These are phyloP conservation scores for Schizophyllum commune DNA, from an alignment of 1,284 basidiomycete genomes.

Conservation along the genomic window DNA sequence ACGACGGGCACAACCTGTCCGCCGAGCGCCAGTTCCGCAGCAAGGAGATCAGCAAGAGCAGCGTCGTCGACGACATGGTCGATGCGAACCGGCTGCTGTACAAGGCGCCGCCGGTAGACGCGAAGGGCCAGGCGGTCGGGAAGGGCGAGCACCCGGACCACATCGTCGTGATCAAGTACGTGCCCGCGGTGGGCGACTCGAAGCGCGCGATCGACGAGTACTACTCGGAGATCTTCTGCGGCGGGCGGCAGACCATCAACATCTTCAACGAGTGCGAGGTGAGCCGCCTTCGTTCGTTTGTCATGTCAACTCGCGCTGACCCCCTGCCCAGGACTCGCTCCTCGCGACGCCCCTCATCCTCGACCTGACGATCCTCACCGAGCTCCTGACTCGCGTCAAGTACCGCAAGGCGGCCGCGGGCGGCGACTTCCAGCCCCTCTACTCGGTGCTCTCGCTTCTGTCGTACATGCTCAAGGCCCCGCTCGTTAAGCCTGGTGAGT, in stretches of 20 bases:
- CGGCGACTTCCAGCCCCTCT: conserved; percentile 63
- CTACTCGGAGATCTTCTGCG: conserved; percentile 89
- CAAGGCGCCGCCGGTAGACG: conserved; percentile 62
- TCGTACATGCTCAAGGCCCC: conserved; percentile 98
- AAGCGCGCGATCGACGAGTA: conserved; percentile 99
- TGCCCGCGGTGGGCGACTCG: conserved; percentile 92
- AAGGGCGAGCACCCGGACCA: conserved; percentile 97
- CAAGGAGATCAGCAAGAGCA: conserved; percentile 97
- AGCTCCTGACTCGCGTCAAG: conserved; percentile 89
- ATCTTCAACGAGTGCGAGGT: conserved; percentile 97
- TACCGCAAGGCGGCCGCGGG: conserved; percentile 55
- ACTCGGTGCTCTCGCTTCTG: conserved; percentile 83
- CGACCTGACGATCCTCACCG: conserved; percentile 89
- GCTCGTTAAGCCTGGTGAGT: conserved; percentile 86
- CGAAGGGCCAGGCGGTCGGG: conserved; percentile 56
- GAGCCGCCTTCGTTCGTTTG: conserved; percentile 15
- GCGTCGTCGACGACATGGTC: conserved; percentile 98
- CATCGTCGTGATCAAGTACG: conserved; percentile 93
- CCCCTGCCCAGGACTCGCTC: conserved; percentile 69
- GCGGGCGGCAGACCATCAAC: conserved; percentile 78
- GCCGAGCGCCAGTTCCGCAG: conserved; percentile 94
- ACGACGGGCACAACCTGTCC: conserved; percentile 91
- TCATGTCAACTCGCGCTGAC: conserved; percentile 3
- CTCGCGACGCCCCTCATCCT: conserved; percentile 94
- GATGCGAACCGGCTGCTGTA: conserved; percentile 85